These are phyloP conservation scores for Chimonanthus salicifolius DNA, from an alignment of 164 flowering plant genomes.

Conservation along the genomic window DNA sequence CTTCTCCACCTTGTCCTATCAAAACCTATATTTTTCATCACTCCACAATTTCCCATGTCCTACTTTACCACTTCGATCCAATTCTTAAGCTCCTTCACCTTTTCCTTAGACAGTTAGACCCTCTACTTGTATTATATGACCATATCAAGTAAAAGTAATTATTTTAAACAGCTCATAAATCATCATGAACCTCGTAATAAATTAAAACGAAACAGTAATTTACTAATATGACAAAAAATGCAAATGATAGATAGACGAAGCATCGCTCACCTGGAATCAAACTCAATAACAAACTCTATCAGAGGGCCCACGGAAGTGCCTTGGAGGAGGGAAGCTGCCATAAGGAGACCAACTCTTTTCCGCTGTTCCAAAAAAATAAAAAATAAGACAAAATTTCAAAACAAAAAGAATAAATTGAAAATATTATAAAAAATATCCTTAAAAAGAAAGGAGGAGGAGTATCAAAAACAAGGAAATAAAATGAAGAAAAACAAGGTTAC, in stretches of 20 bases:
- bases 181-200: too few relatives aligned
- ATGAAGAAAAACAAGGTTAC: conserved; percentile 23
- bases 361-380: conserved; percentile 30
- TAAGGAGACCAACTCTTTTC: conserved; percentile 58
- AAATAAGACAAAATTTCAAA: background rate
- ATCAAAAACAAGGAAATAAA: background rate
- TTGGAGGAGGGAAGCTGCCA: conserved; percentile 60
- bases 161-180: too few relatives aligned
- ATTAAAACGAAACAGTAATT: too few relatives aligned
- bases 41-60: too few relatives aligned
- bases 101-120: too few relatives aligned
- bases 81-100: too few relatives aligned
- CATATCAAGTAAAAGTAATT: too few relatives aligned
- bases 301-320: conserved; percentile 90
- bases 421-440: background rate
- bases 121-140: too few relatives aligned
- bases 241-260: background rate
- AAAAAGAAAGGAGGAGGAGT: background rate
- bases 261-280: conserved; percentile 61
- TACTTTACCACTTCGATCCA: too few relatives aligned
- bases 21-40: too few relatives aligned
- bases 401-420: background rate
- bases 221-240: too few relatives aligned
- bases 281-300: conserved; percentile 54
- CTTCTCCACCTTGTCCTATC: too few relatives aligned